Base-by-base conservation (phyloP, 208 protist genomes). In the Leishmania amazonensis region DNA sequence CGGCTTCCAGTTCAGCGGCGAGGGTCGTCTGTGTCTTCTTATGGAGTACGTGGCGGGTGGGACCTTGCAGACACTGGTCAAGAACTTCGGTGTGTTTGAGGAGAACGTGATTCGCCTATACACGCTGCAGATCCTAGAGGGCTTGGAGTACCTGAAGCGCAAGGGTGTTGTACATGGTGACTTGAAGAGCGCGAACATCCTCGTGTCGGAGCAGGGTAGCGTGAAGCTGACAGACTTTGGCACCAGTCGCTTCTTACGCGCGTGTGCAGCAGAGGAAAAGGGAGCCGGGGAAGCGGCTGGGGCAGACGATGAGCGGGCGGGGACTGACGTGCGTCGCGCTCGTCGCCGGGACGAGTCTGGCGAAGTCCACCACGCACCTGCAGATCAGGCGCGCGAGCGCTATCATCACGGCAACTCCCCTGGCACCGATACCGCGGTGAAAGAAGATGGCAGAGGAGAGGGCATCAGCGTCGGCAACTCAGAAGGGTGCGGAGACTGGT, bases 171-270 rank as follows among this genome's bases (percentile, higher is more conserved):
- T 98, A 58, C 94, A 98, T 79, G 90, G 96, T 47, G 95, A 98
- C 73, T 75, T 98, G 15, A 98, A 98, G 85, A 93, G 92, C 75
- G 92, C 90, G 13, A 98, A 98, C 82, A 88, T 98, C 45, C 86
- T 98, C 15, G 87, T 98, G 17, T 93, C 87, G 21, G 90, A 95
- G 71, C 84, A 88, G 35, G 92, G 95, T 64, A 88, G 82, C 47
- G 87, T 99, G 28, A 98, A 98, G 84, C 85, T 98, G 67, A 93
- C 95, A 19, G 97, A 98, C 79, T 99, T 99, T 89, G 97, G 97
- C 45, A 96, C 90, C 8, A 93, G 87, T 75, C 85, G 87, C 31
- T 87, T 91, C 53, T 79, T 85, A 21, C 73, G 76, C 31, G 77
- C 88, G 49, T 83, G 74, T 73, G 62, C 77, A 67, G 75, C 70